Evolutionary conservation across 176 grass and related monocot genomes (phyloP).

Genomic region (Otatea glauca): DNA sequence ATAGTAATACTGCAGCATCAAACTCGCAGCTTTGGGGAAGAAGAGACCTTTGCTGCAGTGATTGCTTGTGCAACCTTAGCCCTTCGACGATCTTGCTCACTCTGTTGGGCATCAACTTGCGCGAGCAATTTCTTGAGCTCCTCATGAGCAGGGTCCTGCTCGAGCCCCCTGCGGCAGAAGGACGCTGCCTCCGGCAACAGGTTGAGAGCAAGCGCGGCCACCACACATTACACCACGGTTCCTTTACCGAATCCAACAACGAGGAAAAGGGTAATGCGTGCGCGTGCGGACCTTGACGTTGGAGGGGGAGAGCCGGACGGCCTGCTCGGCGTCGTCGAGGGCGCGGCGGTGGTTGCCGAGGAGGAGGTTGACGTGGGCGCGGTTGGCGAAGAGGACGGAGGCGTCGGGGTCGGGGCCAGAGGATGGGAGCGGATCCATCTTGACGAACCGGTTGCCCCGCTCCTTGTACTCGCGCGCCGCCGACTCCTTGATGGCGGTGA

Average conservation of each 20-base stretch:
- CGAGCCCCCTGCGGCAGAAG: conserved; percentile 70
- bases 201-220: conserved; percentile 70
- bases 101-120: conserved; percentile 58
- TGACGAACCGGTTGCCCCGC: conserved; percentile 79
- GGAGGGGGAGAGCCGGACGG: conserved; percentile 59
- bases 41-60: conserved; percentile 64
- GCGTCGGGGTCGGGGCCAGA: conserved; percentile 46
- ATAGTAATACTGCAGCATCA: background rate
- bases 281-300: conserved; percentile 67
- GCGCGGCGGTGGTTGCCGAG: conserved; percentile 80
- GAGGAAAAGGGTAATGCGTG: background rate
- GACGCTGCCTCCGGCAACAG: conserved; percentile 58
- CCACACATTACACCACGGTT: conserved; percentile 13
- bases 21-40: background rate
- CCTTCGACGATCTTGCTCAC: conserved; percentile 56
- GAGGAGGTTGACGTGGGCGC: conserved; percentile 83
- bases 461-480: conserved; percentile 83
- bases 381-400: conserved; percentile 87
- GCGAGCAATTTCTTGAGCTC: conserved; percentile 72
- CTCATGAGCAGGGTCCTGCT: conserved; percentile 69
- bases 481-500: conserved; percentile 80
- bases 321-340: conserved; percentile 73
- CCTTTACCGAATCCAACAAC: background rate
- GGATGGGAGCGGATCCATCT: conserved; percentile 46
- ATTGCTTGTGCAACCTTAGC: conserved; percentile 63